These are phyloP conservation scores for Vaccinium myrtillus DNA, from an alignment of 148 eudicot species.

Conservation along the genomic window DNA sequence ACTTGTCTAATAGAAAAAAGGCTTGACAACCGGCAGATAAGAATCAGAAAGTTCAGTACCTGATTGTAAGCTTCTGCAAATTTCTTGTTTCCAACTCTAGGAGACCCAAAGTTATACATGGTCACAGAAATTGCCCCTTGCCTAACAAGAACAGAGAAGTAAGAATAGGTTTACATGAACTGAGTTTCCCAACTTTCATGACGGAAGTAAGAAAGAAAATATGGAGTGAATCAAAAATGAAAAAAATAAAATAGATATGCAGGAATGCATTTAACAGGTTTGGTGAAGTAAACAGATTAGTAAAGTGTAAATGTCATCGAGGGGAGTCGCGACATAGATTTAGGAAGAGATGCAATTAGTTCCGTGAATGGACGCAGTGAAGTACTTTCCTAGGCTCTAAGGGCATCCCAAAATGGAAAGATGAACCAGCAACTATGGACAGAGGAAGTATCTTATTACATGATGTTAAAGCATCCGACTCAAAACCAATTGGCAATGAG, in stretches of 20 bases:
- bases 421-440: background rate
- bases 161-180: background rate
- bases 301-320: background rate
- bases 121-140: slow-evolving; percentile 73
- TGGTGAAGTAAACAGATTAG: background rate
- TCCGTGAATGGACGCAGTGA: background rate
- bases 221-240: too few species aligned
- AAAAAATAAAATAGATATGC: too few species aligned
- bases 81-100: slow-evolving; percentile 89
- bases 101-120: slow-evolving; percentile 98
- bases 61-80: slow-evolving; percentile 88
- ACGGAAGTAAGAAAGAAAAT: background rate
- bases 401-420: background rate
- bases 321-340: background rate
- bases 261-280: background rate
- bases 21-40: background rate
- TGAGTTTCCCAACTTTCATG: background rate
- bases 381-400: background rate
- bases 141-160: slow-evolving; percentile 34
- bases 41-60: slow-evolving; percentile 38
- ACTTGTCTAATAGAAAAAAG: background rate
- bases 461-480: too few species aligned
- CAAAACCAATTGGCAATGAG: too few species aligned
- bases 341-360: background rate
- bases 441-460: background rate